Base-by-base conservation (phyloP, 306 rosid genomes). In the Rubus parviflorus region DNA sequence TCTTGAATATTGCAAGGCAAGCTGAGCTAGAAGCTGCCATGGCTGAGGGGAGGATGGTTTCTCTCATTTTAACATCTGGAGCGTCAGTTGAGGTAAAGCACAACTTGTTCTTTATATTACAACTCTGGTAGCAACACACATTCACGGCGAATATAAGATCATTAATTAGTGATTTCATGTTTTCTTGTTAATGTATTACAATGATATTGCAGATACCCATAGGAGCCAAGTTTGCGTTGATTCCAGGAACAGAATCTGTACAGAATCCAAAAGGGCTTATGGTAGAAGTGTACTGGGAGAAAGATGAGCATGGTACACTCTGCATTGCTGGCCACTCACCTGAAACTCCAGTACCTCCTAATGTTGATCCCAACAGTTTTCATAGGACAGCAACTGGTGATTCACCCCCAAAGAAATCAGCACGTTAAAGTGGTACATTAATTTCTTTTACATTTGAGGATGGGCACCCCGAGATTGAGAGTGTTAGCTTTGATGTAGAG, bases 241-340 rank as follows among this genome's bases (percentile, higher is more conserved):
- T 94, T 85, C 97, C 97, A 52, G 90, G 96, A 67, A 89, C 97
- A 47, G 91, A 86, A 75, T 84, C 90, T 10, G 80, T 63, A 15
- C 92, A 86, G 63, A 76, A 79, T 74, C 93, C 92, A 41, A 84
- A 83, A 62, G 98, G 97, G 43, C 74, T 79, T 25, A 89, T 90
- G 98, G 97, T 92, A 65, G 92, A 92, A 86, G 95, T 90, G 40
- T 83, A 86, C 67, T 89, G 98, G 98, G 92, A 88, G 63, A 96
- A 88, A 89, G 97, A 94, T 82, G 97, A 94, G 61, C 70, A 84
- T 1, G 98, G 97, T 54, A 72, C 89, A 14, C 87, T 92, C 13
- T 92, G 97, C 87, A 76, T 94, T 51, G 75, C 92, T 3, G 92
- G 94, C 19, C 94, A 90, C 89, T 86, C 98, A 0, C 74, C 49